Evolutionary conservation across 805 yeast species (phyloP), one percentile per base, ranked within the genome.

Genomic region (Cephaloascus fragrans): DNA sequence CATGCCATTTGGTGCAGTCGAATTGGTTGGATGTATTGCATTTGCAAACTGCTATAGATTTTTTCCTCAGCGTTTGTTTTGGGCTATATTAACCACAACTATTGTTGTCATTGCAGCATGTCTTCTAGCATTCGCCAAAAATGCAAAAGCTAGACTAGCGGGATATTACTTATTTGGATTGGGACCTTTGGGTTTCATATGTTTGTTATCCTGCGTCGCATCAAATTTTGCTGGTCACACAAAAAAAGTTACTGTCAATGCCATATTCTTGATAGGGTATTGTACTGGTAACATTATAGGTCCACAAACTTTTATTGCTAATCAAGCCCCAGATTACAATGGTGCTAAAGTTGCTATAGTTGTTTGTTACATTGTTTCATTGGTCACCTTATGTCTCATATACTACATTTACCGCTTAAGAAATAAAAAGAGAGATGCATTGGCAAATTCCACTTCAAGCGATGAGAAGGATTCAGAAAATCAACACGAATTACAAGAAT

Each of bases 161-260:
- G 69, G 71, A 36, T 63, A 56, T 17, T 57, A 56, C 39, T 39
- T 73, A 29, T 51, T 51, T 42, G 52, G 58, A 14, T 55, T 67
- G 18, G 49, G 49, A 4, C 61, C 64, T 1, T 33, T 56, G 3
- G 51, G 53, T 5, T 48, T 53, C 33, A 53, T 61, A 34, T 58
- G 58, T 42, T 42, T 59, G 20, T 44, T 60, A 37, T 58, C 70
- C 1, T 43, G 56, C 38, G 51, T 71, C 23, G 62, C 76, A 19
- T 58, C 74, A 4, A 75, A 75, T 47, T 62, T 67, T 36, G 73
- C 74, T 4, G 83, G 83, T 6, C 71, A 68, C 48, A 75, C 83
- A 9, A 77, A 77, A 57, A 75, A 74, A 50, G 54, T 63, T 36
- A 60, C 71, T 2, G 67, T 61, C 2, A 71, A 64, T 48, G 70